Conservation (phyloP, 1,284 basidiomycete genomes). For the Leccinum griseonigrum region DNA sequence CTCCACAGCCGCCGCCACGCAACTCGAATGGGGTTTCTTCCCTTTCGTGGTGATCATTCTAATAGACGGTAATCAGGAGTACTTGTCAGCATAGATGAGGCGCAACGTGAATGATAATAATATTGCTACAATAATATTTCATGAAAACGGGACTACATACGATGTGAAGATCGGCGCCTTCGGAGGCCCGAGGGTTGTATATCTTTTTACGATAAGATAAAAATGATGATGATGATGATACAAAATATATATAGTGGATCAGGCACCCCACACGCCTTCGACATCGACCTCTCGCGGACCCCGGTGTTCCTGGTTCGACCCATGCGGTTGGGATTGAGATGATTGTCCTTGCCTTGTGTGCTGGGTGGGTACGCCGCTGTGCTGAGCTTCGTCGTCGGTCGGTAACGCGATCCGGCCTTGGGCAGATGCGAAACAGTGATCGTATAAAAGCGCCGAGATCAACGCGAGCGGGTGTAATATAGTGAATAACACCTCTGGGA, state of each 20-base stretch:
- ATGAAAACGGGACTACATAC: background rate
- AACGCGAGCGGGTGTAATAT: constrained; percentile 57
- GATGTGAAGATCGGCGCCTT: background rate
- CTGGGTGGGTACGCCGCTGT: background rate
- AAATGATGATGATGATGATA: background rate
- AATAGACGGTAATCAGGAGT: background rate
- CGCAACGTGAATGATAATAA: background rate
- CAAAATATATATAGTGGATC: background rate
- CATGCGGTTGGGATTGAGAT: constrained; percentile 3
- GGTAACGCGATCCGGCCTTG: constrained; percentile 45
- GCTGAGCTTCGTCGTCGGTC: constrained; percentile 30
- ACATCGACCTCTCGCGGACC: constrained; percentile 37
- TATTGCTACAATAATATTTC: background rate
- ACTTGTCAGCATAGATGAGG: background rate
- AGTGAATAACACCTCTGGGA: constrained; percentile 58
- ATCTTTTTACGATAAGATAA: background rate
- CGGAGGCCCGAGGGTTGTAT: background rate
- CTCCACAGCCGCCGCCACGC: background rate
- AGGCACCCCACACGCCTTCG: constrained; percentile 22
- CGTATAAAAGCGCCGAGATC: constrained; percentile 39
- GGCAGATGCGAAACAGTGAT: constrained; percentile 30
- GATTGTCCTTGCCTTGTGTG: background rate
- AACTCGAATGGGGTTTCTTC: background rate
- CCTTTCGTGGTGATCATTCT: background rate
- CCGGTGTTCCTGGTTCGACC: constrained; percentile 1